Conservation (phyloP, 1,284 basidiomycete genomes). For the Taiwanofungus camphoratus region DNA sequence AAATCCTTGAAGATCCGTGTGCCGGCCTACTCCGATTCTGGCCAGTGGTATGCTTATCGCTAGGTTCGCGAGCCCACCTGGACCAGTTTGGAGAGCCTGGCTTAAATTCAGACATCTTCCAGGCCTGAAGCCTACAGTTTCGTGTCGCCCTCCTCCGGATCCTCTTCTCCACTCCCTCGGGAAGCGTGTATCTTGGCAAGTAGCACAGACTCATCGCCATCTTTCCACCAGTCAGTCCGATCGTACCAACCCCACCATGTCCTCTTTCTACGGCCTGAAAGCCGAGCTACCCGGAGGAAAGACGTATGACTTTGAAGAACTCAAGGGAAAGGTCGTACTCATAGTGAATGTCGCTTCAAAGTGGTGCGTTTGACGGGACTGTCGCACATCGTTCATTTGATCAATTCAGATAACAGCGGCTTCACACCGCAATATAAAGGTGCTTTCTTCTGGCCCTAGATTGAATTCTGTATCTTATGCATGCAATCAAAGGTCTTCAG, state of each 20-base stretch:
- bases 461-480: not conserved
- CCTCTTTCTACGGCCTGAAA: slow-evolving; percentile 56
- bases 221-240: too few relatives aligned
- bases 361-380: slow-evolving; percentile 43
- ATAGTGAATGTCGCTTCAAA: slow-evolving; percentile 71
- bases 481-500: slow-evolving; percentile 56
- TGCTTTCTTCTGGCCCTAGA: slow-evolving; percentile 11
- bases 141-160: too few relatives aligned
- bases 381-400: not conserved
- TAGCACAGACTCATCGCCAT: too few relatives aligned
- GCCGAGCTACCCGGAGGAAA: slow-evolving; percentile 51
- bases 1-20: too few relatives aligned
- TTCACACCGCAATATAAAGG: slow-evolving; percentile 89
- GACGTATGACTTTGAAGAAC: slow-evolving; percentile 53
- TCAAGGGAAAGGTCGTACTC: slow-evolving; percentile 72
- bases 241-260: slow-evolving; percentile 17
- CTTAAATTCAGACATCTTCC: too few relatives aligned
- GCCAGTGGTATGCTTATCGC: too few relatives aligned
- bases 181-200: too few relatives aligned
- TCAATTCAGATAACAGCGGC: slow-evolving; percentile 45
- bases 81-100: too few relatives aligned
- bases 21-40: too few relatives aligned
- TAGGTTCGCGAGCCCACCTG: too few relatives aligned
- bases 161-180: too few relatives aligned
- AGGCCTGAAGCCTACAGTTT: too few relatives aligned